A percentile compares a stretch with the other conserved stretches of the same genome.
Evolutionary conservation across 2,329 filamentous ascomycete species (phyloP).

Genomic region (Chrysoporthe cubensis): DNA sequence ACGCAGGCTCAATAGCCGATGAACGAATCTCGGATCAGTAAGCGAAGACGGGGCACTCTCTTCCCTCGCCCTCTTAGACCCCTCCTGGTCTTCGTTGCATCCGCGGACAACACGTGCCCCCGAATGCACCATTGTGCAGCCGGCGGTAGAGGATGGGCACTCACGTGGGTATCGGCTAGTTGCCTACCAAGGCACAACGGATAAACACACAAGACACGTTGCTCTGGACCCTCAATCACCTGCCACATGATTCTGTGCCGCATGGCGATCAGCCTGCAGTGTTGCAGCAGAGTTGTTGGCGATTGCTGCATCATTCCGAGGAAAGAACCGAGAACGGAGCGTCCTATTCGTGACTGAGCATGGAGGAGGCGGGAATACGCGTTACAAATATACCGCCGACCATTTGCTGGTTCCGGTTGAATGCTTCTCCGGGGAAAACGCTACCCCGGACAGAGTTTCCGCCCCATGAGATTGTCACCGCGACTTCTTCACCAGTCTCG

Average conservation of each 20-base stretch:
- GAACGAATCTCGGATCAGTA: neutral
- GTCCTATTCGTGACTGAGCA: neutral
- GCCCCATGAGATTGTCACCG: neutral
- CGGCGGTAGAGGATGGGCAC: neutral
- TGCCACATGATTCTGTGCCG: neutral
- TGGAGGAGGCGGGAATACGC: neutral
- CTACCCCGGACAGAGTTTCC: conserved; percentile 12
- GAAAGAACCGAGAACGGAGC: neutral
- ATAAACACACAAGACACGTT: neutral
- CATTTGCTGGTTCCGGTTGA: conserved; percentile 13
- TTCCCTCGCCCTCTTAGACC: neutral
- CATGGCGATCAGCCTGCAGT: neutral
- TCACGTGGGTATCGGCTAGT: neutral
- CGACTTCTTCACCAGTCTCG: conserved; percentile 1
- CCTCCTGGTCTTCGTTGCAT: neutral
- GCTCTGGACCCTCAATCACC: neutral
- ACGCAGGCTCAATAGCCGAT: neutral
- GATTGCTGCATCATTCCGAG: neutral
- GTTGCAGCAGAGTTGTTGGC: neutral
- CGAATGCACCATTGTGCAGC: neutral
- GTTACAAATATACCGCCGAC: conserved; percentile 12
- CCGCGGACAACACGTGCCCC: neutral
- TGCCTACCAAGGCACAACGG: neutral
- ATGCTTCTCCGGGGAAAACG: conserved; percentile 11
- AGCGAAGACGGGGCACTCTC: neutral